Conservation (phyloP, 2,329 filamentous ascomycete species). For the Diaporthe vaccinii region DNA sequence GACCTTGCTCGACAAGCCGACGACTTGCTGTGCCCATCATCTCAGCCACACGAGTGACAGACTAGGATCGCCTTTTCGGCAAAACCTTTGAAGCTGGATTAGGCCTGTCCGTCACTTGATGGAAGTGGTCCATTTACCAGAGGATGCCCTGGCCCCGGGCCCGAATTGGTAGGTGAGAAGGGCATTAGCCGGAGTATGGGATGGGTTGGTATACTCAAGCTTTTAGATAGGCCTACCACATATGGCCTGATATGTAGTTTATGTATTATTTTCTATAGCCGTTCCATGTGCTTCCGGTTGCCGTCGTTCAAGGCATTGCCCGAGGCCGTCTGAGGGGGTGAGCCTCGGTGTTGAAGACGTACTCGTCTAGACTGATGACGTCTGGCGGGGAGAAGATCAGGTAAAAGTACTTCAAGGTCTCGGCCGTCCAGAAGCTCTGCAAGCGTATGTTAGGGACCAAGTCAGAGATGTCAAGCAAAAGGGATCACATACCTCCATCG, state of each 20-base stretch:
- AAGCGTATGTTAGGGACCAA: not conserved
- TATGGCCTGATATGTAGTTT: not conserved
- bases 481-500: conserved; percentile 42
- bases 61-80: no score
- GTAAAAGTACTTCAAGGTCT: conserved; percentile 76
- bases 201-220: not conserved
- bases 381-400: conserved; percentile 69
- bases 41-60: not conserved
- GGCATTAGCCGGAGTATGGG: not conserved
- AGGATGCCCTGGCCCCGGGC: not conserved
- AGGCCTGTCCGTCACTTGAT: not conserved
- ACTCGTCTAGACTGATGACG: conserved; percentile 69
- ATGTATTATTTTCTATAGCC: not conserved
- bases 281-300: not conserved
- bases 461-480: not conserved
- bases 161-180: not conserved
- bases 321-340: conserved; percentile 46
- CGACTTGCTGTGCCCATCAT: not conserved
- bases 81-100: not conserved
- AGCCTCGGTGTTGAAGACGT: conserved; percentile 60
- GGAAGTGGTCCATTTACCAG: not conserved
- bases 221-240: not conserved
- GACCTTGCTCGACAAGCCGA: not conserved
- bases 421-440: conserved; percentile 73
- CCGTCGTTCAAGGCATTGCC: not conserved